Percentiles rank a stretch among this genome's conserved stretches.
phyloP scores from a whole-genome alignment of 148 eudicot species.

The Nepenthes gracilis region DNA sequence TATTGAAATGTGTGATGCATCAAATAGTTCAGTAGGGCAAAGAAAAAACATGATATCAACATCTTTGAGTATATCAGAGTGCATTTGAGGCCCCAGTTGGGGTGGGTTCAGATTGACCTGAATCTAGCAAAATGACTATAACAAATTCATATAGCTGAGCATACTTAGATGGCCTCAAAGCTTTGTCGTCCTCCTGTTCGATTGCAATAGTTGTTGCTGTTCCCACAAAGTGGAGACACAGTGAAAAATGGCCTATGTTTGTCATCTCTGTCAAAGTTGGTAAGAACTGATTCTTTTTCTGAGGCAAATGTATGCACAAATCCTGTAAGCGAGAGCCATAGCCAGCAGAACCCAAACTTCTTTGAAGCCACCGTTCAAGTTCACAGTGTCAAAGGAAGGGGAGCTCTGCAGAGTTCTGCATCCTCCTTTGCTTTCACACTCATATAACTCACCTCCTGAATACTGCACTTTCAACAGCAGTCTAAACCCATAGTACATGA shows the following conservation, averaged over 20 bases:
- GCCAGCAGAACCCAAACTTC: slow-evolving; percentile 91
- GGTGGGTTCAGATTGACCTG: too few species aligned
- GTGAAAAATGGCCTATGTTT: neutral
- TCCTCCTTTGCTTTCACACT: slow-evolving; percentile 69
- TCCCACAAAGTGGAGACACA: neutral
- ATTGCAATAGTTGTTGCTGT: neutral
- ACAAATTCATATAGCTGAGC: too few species aligned
- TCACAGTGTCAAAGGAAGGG: slow-evolving; percentile 81
- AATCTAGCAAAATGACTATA: too few species aligned
- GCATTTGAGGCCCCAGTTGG: too few species aligned
- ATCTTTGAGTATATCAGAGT: too few species aligned
- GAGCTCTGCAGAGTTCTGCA: slow-evolving; percentile 78
- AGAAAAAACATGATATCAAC: too few species aligned
- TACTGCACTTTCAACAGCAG: slow-evolving; percentile 70
- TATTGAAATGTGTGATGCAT: too few species aligned
- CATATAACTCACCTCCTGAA: slow-evolving; percentile 66
- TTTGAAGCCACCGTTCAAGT: slow-evolving; percentile 58
- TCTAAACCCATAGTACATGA: slow-evolving; percentile 77
- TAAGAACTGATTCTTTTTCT: slow-evolving; percentile 44
- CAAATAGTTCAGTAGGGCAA: too few species aligned
- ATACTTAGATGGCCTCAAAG: too few species aligned
- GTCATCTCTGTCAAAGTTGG: slow-evolving; percentile 29
- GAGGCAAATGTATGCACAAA: slow-evolving; percentile 67
- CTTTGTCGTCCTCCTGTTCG: too few species aligned
- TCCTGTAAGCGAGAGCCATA: slow-evolving; percentile 72